Conservation (phyloP, 768 basidiomycete genomes). For the Tricholoma sp. region DNA sequence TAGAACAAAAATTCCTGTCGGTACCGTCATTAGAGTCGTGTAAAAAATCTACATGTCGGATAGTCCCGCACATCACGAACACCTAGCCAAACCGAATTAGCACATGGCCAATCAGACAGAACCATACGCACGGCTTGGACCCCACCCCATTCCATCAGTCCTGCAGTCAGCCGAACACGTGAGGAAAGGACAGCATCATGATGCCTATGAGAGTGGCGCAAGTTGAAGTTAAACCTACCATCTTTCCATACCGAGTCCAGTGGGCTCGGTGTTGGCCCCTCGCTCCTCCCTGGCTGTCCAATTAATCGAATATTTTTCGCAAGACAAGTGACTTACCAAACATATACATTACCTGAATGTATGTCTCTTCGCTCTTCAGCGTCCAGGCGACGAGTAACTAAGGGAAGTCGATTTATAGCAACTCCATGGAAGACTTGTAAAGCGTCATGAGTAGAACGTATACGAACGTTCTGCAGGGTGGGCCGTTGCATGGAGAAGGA, state of each 20-base stretch:
- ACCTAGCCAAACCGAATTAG: constrained; percentile 25
- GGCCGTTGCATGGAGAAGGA: constrained; percentile 59
- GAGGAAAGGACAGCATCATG: not conserved
- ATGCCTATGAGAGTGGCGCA: not conserved
- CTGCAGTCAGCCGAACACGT: constrained; percentile 18
- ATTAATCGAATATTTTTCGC: not conserved
- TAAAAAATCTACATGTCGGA: constrained; percentile 19
- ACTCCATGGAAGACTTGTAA: constrained; percentile 78
- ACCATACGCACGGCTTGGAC: constrained; percentile 67
- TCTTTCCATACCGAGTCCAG: constrained; percentile 83
- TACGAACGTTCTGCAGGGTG: constrained; percentile 69
- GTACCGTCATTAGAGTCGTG: constrained; percentile 11
- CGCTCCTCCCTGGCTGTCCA: constrained; percentile 59
- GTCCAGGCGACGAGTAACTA: constrained; percentile 78
- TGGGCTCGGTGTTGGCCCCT: constrained; percentile 74
- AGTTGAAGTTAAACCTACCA: constrained; percentile 42
- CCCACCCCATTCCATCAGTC: constrained; percentile 75
- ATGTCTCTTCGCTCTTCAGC: constrained; percentile 76
- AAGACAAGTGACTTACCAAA: constrained; percentile 42
- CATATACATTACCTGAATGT: constrained; percentile 73
- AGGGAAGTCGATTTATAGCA: constrained; percentile 57
- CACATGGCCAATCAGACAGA: constrained; percentile 9
- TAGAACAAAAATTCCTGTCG: constrained; percentile 77
- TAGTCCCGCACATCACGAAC: constrained; percentile 47
- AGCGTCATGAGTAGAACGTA: constrained; percentile 77